A percentile compares a stretch with the other conserved stretches of the same genome.
Evolutionary conservation across 1,284 basidiomycete species (phyloP).

Genomic region (Moniliella sp.): DNA sequence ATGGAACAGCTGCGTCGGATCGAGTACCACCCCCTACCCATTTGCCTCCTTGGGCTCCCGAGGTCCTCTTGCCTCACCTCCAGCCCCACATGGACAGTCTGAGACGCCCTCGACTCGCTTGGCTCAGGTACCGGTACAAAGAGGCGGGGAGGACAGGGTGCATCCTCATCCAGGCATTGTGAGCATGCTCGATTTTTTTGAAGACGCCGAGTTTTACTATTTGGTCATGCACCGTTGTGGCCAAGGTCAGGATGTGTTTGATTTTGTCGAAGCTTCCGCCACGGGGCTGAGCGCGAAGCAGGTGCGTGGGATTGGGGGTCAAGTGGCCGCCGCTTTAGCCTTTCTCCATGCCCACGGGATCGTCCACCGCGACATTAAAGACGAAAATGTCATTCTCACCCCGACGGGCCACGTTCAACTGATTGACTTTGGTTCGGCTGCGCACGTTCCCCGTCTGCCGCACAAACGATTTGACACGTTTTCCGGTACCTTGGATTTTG

Average conservation of each 20-base stretch:
- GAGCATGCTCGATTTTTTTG: slow-evolving; percentile 84
- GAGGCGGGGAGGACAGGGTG: too few species aligned
- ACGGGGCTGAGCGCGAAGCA: slow-evolving; percentile 56
- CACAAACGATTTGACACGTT: slow-evolving; percentile 99
- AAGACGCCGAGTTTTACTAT: slow-evolving; percentile 91
- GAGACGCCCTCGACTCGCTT: too few species aligned
- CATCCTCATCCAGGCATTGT: slow-evolving; percentile 77
- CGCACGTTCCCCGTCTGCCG: slow-evolving; percentile 50
- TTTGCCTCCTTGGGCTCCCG: slow-evolving; percentile 9
- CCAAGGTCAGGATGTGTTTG: slow-evolving; percentile 58
- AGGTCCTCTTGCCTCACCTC: background rate
- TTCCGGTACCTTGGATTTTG: slow-evolving; percentile 64
- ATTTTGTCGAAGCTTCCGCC: slow-evolving; percentile 72
- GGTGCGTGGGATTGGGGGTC: slow-evolving; percentile 67
- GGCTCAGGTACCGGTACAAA: too few species aligned
- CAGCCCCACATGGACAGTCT: background rate
- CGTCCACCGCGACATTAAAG: slow-evolving; percentile 95
- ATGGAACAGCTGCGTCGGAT: slow-evolving; percentile 61
- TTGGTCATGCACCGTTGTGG: slow-evolving; percentile 44
- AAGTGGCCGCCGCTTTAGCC: slow-evolving; percentile 71
- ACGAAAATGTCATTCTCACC: slow-evolving; percentile 65
- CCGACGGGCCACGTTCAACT: slow-evolving; percentile 46
- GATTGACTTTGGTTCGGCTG: slow-evolving; percentile 66
- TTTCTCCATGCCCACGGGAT: slow-evolving; percentile 78
- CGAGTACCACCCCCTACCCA: slow-evolving; percentile 35